These are phyloP conservation scores for Gossypium lobatum DNA, from an alignment of 441 rosid species.

Conservation along the genomic window DNA sequence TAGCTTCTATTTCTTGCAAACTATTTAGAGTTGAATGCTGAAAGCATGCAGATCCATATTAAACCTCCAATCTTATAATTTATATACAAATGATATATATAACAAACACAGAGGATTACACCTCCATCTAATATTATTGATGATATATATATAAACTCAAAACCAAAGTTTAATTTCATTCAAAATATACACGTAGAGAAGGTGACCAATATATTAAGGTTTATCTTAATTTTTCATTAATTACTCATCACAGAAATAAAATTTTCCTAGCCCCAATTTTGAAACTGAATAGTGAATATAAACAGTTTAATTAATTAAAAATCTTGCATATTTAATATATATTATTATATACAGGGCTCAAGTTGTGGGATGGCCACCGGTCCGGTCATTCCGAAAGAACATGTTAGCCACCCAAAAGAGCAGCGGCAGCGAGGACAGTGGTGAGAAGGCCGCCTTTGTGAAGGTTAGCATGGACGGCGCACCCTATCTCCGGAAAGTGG, in stretches of 20 bases:
- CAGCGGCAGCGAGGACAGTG: conserved; percentile 21
- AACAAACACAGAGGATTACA: too few relatives aligned
- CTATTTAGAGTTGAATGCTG: not conserved
- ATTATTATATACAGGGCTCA: conserved; percentile 48
- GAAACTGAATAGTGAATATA: not conserved
- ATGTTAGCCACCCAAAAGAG: conserved; percentile 44
- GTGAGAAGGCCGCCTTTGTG: conserved; percentile 45
- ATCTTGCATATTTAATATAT: not conserved
- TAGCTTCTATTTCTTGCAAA: not conserved
- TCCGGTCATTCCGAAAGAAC: conserved; percentile 73
- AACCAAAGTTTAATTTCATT: not conserved
- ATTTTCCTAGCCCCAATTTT: not conserved
- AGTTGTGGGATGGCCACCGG: conserved; percentile 93
- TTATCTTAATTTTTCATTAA: not conserved
- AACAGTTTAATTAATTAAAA: not conserved
- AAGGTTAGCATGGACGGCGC: conserved; percentile 93
- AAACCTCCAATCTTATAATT: too few relatives aligned
- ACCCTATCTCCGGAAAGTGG: conserved; percentile 82
- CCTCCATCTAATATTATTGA: too few relatives aligned
- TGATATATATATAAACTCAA: too few relatives aligned
- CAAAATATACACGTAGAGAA: not conserved
- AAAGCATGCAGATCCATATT: not conserved
- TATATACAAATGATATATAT: too few relatives aligned
- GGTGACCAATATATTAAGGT: not conserved
- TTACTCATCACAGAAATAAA: not conserved